These are phyloP conservation scores for Mortierella sp. DNA, from an alignment of 371 early-diverging fungal species.

Conservation along the genomic window DNA sequence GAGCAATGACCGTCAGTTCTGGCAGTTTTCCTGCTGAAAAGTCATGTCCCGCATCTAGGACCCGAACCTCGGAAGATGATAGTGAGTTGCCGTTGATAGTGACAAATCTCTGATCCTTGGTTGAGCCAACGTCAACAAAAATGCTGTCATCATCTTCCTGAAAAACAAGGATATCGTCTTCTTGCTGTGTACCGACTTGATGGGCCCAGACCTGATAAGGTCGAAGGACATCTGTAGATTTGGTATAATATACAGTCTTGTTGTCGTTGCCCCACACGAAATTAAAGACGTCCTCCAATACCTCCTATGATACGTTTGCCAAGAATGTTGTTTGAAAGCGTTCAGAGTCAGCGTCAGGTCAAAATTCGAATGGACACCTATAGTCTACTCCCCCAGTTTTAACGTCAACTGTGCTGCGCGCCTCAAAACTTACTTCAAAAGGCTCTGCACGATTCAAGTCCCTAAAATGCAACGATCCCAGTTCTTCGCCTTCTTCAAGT, in stretches of 20 bases:
- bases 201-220: constrained; percentile 74
- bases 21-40: constrained; percentile 50
- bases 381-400: too few relatives aligned
- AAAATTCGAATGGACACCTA: too few relatives aligned
- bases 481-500: constrained; percentile 70
- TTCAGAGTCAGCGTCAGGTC: not conserved
- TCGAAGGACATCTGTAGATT: constrained; percentile 77
- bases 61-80: constrained; percentile 79
- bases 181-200: constrained; percentile 64
- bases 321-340: not conserved
- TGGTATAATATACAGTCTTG: constrained; percentile 77
- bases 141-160: constrained; percentile 74
- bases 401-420: too few relatives aligned
- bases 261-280: constrained; percentile 82
- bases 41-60: constrained; percentile 66
- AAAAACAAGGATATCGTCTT: constrained; percentile 72
- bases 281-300: constrained; percentile 78
- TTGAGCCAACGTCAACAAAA: constrained; percentile 84
- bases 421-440: constrained; percentile 54
- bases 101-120: constrained; percentile 82
- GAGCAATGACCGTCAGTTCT: constrained; percentile 62
- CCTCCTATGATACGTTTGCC: constrained; percentile 54
- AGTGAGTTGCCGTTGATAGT: constrained; percentile 81
- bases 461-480: constrained; percentile 73
- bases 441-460: constrained; percentile 54